These are phyloP conservation scores for Adansonia gregorii DNA, from an alignment of 441 rosid genomes.

Conservation along the genomic window DNA sequence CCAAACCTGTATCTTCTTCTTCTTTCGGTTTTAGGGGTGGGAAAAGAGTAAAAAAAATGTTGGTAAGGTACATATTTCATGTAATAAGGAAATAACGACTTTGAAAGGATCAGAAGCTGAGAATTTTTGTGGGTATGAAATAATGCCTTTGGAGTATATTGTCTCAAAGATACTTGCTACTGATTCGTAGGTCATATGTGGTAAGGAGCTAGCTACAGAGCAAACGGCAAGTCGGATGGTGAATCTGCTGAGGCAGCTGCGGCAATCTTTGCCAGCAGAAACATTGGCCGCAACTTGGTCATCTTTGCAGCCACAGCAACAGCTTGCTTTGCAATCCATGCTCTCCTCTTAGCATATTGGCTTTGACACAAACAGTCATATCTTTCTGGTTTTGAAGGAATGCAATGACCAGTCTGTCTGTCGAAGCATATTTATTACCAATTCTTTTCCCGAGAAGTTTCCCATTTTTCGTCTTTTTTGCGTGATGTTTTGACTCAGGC, in stretches of 20 bases:
- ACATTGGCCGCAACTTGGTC: constrained; percentile 92
- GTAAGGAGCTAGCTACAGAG: constrained; percentile 84
- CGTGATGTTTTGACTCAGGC: constrained; percentile 39
- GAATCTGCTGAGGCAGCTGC: constrained; percentile 78
- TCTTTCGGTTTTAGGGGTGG: too few relatives aligned
- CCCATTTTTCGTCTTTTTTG: constrained; percentile 30
- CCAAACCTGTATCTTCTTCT: not conserved
- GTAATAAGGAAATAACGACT: not conserved
- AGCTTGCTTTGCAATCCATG: constrained; percentile 80
- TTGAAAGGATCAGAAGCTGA: not conserved
- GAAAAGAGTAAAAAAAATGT: too few relatives aligned
- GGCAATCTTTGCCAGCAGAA: constrained; percentile 88
- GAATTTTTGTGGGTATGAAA: not conserved
- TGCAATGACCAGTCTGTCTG: constrained; percentile 30
- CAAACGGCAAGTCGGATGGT: constrained; percentile 83
- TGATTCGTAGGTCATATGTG: constrained; percentile 65
- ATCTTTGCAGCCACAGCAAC: constrained; percentile 86
- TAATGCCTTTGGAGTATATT: not conserved
- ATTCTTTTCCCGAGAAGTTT: constrained; percentile 44
- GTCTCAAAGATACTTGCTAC: constrained; percentile 27
- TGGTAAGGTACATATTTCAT: not conserved
- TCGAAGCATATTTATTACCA: constrained; percentile 37
- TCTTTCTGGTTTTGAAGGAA: constrained; percentile 23
- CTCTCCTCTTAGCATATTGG: constrained; percentile 59
- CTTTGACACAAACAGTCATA: not conserved